Base-by-base conservation (phyloP, 805 yeast genomes). In the Hanseniaspora singularis region DNA sequence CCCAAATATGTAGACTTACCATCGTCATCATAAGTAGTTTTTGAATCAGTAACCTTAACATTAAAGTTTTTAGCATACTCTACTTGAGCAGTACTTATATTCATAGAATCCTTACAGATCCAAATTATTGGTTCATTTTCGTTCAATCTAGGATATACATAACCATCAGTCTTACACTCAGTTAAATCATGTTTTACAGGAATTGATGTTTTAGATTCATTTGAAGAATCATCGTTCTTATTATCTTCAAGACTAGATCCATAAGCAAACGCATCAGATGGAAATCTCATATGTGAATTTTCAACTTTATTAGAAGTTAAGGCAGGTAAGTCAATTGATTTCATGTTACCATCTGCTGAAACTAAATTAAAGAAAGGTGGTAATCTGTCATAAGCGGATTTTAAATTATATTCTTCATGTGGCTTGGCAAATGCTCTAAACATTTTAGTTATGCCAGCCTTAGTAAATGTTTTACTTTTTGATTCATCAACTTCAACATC, bases 51-150 rank as follows among this genome's bases (percentile, higher is more conserved):
- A 6, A 78, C 77, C 50, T 69, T 68, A 20, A 79, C 73, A 30
- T 57, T 59, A 40, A 68, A 68, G 24, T 73, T 76, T n/a, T 69
- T 61, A 11, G 82, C 77, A 52, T 70, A 70, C 30, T 65, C 65
- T 51, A 77, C 71, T 57, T 80, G 78, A 49, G 71, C 69, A 41
- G 71, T 71, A 15, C 83, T 72, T 46, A 83, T 67, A 4, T 92
- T 89, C 66, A 77, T 63, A 5, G 72, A 65, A 61, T 83, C 94
- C 53, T 66, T 72, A 36, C 81, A 76, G 51, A 81, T 66, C 94
- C 94, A 83, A 41, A 81, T 66, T 49, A 72, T 71, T 26, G 86
- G 84, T 51, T 66, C 76, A 7, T 64, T 70, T 27, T 69, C 78
- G n/a, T 58, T 62, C 32, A 76, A 71, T 33, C 73, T 72, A 20